Conservation (phyloP, 768 basidiomycete species). For the Cystobasidium onofrii region DNA sequence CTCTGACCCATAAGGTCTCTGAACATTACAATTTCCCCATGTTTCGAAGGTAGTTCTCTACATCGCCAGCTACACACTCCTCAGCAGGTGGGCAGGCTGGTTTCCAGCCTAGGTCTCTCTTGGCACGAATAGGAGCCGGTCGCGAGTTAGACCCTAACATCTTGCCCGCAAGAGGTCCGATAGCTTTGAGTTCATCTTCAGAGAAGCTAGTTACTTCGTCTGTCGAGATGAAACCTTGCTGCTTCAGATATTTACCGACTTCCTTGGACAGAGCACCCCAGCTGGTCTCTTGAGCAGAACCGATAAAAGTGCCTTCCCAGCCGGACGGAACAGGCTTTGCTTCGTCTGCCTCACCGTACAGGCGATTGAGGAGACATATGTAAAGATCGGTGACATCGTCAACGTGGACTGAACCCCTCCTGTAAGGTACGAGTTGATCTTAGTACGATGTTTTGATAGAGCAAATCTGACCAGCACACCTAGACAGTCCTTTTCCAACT, state of each 20-base stretch:
- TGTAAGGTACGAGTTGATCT: background rate
- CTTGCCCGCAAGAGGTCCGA: background rate
- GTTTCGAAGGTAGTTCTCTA: background rate
- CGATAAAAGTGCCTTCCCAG: background rate
- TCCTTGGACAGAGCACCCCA: background rate
- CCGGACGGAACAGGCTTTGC: background rate
- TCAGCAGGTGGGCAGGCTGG: background rate
- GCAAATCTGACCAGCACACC: too few species aligned
- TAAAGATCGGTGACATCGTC: background rate
- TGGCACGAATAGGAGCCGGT: background rate
- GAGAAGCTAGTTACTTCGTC: background rate
- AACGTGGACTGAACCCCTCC: background rate
- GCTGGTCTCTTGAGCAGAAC: background rate
- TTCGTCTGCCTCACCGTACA: background rate
- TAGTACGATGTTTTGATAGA: too few species aligned
- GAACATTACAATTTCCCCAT: background rate
- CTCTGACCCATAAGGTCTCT: too few species aligned
- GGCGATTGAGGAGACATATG: background rate
- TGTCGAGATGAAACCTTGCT: background rate
- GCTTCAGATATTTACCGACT: background rate
- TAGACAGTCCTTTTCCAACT: background rate
- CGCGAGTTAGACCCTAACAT: background rate
- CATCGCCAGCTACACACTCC: background rate
- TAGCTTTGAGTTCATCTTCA: background rate
- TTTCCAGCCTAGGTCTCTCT: background rate